Evolutionary conservation across 2,329 filamentous ascomycete species (phyloP).

Genomic region (Endoconidiophora laricicola): DNA sequence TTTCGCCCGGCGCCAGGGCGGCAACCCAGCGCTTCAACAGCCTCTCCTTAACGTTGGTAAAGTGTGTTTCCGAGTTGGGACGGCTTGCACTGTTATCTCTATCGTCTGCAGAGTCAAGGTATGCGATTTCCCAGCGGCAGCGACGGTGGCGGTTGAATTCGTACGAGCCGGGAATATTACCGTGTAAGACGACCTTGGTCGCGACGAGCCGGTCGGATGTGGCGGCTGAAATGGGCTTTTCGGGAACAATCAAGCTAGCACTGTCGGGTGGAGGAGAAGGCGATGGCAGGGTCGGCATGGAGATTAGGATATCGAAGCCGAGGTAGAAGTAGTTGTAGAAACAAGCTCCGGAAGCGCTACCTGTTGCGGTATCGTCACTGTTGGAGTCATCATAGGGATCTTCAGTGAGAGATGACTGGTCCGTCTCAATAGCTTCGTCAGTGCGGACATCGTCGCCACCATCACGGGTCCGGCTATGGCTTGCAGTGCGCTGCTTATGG

Average conservation of each 20-base stretch:
- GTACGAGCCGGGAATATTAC: constrained; percentile 88
- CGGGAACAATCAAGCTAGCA: constrained; percentile 9
- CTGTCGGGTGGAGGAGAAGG: constrained; percentile 38
- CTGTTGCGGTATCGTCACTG: constrained; percentile 37
- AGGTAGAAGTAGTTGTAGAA: constrained; percentile 98
- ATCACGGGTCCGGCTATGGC: constrained; percentile 28
- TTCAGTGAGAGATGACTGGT: constrained; percentile 58
- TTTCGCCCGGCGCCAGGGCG: constrained; percentile 39
- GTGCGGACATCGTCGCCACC: constrained; percentile 25
- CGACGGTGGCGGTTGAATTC: constrained; percentile 90
- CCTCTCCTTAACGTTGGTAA: constrained; percentile 51
- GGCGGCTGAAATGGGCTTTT: constrained; percentile 21
- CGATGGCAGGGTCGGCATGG: constrained; percentile 50
- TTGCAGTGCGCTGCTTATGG: constrained; percentile 46
- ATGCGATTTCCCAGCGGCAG: constrained; percentile 66
- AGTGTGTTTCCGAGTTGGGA: constrained; percentile 61
- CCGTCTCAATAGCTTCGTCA: constrained; percentile 52
- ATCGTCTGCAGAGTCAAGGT: constrained; percentile 22
- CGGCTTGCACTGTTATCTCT: background rate
- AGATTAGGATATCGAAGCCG: constrained; percentile 87
- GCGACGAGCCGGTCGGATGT: constrained; percentile 56
- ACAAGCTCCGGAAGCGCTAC: constrained; percentile 49
- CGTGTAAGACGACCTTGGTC: constrained; percentile 84
- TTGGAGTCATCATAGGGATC: constrained; percentile 44
- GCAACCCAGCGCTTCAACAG: constrained; percentile 56